Percentiles rank a stretch among this genome's conserved stretches.
These are phyloP conservation scores for Ochetophila trinervis DNA, from an alignment of 306 rosid genomes.

Conservation along the genomic window DNA sequence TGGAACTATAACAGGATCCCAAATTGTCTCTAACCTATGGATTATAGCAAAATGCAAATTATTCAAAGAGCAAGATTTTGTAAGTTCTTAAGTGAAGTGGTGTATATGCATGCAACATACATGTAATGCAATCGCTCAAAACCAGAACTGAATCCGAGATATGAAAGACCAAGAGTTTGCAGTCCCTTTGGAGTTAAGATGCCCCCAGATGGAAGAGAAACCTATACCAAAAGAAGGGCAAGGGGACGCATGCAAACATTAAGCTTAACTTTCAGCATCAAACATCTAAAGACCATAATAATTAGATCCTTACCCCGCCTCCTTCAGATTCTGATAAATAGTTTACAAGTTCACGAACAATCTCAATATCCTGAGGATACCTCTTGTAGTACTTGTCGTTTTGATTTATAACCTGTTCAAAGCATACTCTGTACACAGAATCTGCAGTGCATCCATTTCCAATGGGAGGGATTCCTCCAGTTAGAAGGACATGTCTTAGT, in stretches of 20 bases:
- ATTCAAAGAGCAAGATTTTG: slow-evolving; percentile 5
- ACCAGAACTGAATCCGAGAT: slow-evolving; percentile 74
- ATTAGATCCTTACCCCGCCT: slow-evolving; percentile 62
- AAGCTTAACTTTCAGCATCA: slow-evolving; percentile 20
- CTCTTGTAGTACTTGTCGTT: slow-evolving; percentile 91
- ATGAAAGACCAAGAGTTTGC: slow-evolving; percentile 78
- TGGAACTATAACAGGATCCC: slow-evolving; percentile 87
- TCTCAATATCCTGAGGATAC: slow-evolving; percentile 79
- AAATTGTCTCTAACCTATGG: slow-evolving; percentile 79
- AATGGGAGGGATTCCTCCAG: slow-evolving; percentile 94
- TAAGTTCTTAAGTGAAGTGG: background rate
- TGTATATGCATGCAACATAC: slow-evolving; percentile 37
- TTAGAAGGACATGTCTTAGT: slow-evolving; percentile 73
- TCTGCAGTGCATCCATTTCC: slow-evolving; percentile 78
- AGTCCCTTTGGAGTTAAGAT: slow-evolving; percentile 80
- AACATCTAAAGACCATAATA: slow-evolving; percentile 21
- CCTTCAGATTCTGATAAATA: slow-evolving; percentile 68
- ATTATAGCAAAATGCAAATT: slow-evolving; percentile 3
- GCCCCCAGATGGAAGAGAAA: slow-evolving; percentile 92
- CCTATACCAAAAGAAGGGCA: slow-evolving; percentile 40
- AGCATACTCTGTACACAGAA: slow-evolving; percentile 66
- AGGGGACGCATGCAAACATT: slow-evolving; percentile 16
- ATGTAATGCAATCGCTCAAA: slow-evolving; percentile 90
- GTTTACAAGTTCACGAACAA: slow-evolving; percentile 71
- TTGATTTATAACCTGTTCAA: slow-evolving; percentile 60